Evolutionary conservation across 2,329 filamentous ascomycete species (phyloP).

Genomic region (Arthrobotrys sphaeroides): DNA sequence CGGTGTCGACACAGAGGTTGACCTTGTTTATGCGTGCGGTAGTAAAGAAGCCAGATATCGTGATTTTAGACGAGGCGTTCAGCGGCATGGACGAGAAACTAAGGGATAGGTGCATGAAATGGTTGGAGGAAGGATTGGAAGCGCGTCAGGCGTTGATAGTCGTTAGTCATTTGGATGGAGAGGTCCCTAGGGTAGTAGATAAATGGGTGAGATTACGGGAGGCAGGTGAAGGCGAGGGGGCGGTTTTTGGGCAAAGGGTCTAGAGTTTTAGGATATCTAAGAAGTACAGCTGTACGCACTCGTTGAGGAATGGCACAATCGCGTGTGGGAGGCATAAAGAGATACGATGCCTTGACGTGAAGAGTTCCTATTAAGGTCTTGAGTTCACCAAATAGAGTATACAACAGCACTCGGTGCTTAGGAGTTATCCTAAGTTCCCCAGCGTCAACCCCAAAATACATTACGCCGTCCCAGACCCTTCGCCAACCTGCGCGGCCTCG

Average conservation of each 20-base stretch:
- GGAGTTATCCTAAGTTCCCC: too few relatives aligned
- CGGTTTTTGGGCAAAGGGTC: conserved; percentile 23
- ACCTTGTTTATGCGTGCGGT: conserved; percentile 83
- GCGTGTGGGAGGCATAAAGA: too few relatives aligned
- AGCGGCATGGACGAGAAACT: conserved; percentile 83
- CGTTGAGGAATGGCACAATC: too few relatives aligned
- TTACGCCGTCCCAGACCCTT: not conserved
- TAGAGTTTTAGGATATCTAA: too few relatives aligned
- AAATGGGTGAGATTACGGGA: conserved; percentile 56
- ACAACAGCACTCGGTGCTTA: too few relatives aligned
- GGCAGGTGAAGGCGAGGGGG: conserved; percentile 44
- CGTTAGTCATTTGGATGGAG: conserved; percentile 88
- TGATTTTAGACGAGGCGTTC: conserved; percentile 88
- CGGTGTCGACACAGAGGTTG: conserved; percentile 84
- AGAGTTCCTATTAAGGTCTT: too few relatives aligned
- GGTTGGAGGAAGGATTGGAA: conserved; percentile 69
- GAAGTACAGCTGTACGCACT: too few relatives aligned
- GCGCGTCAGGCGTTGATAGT: conserved; percentile 84
- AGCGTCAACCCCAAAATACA: too few relatives aligned
- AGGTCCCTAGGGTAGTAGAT: conserved; percentile 71
- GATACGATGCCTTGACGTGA: too few relatives aligned
- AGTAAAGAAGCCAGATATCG: conserved; percentile 80
- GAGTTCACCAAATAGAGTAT: too few relatives aligned
- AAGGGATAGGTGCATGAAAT: conserved; percentile 85
- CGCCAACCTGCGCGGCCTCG: not conserved